Evolutionary conservation across 2,329 filamentous ascomycete species (phyloP).

Genomic region (Cryphonectria parasitica): DNA sequence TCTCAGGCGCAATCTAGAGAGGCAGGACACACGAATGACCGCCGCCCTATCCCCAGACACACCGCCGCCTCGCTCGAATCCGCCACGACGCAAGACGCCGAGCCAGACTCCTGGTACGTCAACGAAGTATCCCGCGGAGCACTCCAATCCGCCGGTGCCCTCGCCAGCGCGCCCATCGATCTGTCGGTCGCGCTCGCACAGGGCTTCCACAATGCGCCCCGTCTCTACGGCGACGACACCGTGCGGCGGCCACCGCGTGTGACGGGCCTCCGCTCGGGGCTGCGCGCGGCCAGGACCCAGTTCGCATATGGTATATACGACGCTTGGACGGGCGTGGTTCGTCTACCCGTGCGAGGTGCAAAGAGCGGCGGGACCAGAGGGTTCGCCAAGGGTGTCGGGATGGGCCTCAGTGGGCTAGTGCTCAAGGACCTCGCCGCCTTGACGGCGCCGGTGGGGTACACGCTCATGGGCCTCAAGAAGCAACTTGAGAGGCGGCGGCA

Average conservation of each 20-base stretch:
- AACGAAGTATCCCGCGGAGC: slow-evolving; percentile 58
- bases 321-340: slow-evolving; percentile 65
- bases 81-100: slow-evolving; percentile 35
- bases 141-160: slow-evolving; percentile 52
- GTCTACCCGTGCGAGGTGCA: slow-evolving; percentile 61
- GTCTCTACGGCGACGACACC: slow-evolving; percentile 71
- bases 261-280: slow-evolving; percentile 67
- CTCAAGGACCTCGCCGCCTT: slow-evolving; percentile 68
- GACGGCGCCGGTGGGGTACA: slow-evolving; percentile 63
- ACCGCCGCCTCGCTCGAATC: slow-evolving; percentile 31
- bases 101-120: slow-evolving; percentile 46
- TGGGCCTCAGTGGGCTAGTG: slow-evolving; percentile 66
- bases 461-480: slow-evolving; percentile 66
- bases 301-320: slow-evolving; percentile 68
- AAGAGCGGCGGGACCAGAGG: slow-evolving; percentile 53
- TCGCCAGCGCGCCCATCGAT: slow-evolving; percentile 63
- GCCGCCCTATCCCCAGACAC: slow-evolving; percentile 19
- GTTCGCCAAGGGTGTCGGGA: slow-evolving; percentile 60
- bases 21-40: slow-evolving; percentile 30
- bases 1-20: slow-evolving; percentile 29
- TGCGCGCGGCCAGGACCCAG: slow-evolving; percentile 63
- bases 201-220: slow-evolving; percentile 72
- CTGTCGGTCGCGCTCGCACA: slow-evolving; percentile 65
- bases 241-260: slow-evolving; percentile 66
- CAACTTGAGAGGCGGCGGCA: slow-evolving; percentile 58